Evolutionary conservation across 2,329 filamentous ascomycete species (phyloP), one percentile per base, ranked within the genome.

Genomic region (Dothideomycetes sp.): DNA sequence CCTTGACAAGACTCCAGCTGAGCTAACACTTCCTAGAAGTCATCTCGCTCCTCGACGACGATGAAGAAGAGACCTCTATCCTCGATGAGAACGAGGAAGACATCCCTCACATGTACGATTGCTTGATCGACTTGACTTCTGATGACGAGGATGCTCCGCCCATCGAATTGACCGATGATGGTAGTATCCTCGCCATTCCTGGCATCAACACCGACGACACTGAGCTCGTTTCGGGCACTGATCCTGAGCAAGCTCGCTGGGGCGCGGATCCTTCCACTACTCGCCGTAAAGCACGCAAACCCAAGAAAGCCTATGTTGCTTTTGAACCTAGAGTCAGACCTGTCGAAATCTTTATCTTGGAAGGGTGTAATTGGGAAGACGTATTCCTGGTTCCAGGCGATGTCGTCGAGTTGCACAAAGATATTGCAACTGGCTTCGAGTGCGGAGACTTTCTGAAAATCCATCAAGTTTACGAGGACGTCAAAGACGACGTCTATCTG

Each of bases 361-460:
- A 33, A 28, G 37, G 31, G 31, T 28, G 22, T 23, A 19, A 28
- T 43, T 18, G 35, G 19, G 4, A 5, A 3, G 28, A 40, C 10
- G 29, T 6, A 15, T 33, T 19, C 12, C 29, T 40, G 9, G 20
- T 32, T 11, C 34, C 43, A n/a, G 47, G 43, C 11, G 30, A 47
- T 5, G 41, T 33, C 5, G 45, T 68, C 2, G 60, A 68, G 41
- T 50, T 68, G 1, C 28, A 47, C 0, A 56, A 10, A 1, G 40
- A 66, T 32, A 54, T 52, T 0, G 53, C n/a, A 3, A 12, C 17
- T 19, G 24, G 27, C 16, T 20, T 20, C 10, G 24, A 25, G 6
- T 45, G 49, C 24, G 52, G 51, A 1, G 45, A 58, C 0, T 72
- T 69, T 33, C 44, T 71, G 1, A 57, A 56, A 0, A 63, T 73